Percentiles rank a stretch among this genome's conserved stretches.
Evolutionary conservation across 345 rosid species (phyloP).

Genomic region (Arabidopsis thaliana): DNA sequence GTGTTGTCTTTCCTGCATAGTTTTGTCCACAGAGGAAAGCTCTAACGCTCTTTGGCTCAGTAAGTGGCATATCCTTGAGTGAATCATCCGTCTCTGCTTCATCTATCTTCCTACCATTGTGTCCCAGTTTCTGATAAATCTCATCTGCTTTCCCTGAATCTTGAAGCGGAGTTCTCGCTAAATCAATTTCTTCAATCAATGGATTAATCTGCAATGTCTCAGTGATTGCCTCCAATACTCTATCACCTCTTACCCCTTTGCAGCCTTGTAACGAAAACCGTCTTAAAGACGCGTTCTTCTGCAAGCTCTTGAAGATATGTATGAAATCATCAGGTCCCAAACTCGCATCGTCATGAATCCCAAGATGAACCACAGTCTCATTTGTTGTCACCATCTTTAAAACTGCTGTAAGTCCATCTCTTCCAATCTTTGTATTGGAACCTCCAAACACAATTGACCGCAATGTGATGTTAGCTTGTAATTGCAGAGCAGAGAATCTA

Average conservation of each 20-base stretch:
- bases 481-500: slow-evolving; percentile 86
- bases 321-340: slow-evolving; percentile 79
- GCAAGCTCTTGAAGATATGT: slow-evolving; percentile 68
- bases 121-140: slow-evolving; percentile 78
- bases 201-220: slow-evolving; percentile 90
- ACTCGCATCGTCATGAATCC: slow-evolving; percentile 72
- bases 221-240: slow-evolving; percentile 63
- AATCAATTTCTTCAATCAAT: slow-evolving; percentile 84
- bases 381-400: slow-evolving; percentile 76
- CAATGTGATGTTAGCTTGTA: slow-evolving; percentile 82
- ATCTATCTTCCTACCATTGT: slow-evolving; percentile 59
- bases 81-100: slow-evolving; percentile 69
- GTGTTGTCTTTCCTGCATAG: slow-evolving; percentile 85
- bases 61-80: slow-evolving; percentile 86
- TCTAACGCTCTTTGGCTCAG: slow-evolving; percentile 80
- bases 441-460: slow-evolving; percentile 76
- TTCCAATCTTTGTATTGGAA: slow-evolving; percentile 67
- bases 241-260: slow-evolving; percentile 80
- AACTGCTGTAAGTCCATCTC: slow-evolving; percentile 82
- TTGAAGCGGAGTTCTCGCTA: slow-evolving; percentile 77
- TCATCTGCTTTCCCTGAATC: slow-evolving; percentile 70
- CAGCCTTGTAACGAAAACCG: slow-evolving; percentile 84
- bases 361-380: slow-evolving; percentile 66
- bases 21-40: slow-evolving; percentile 97
- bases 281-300: slow-evolving; percentile 77